Conservation (phyloP, 2,329 filamentous ascomycete genomes). For the Sporothrix curviconia region DNA sequence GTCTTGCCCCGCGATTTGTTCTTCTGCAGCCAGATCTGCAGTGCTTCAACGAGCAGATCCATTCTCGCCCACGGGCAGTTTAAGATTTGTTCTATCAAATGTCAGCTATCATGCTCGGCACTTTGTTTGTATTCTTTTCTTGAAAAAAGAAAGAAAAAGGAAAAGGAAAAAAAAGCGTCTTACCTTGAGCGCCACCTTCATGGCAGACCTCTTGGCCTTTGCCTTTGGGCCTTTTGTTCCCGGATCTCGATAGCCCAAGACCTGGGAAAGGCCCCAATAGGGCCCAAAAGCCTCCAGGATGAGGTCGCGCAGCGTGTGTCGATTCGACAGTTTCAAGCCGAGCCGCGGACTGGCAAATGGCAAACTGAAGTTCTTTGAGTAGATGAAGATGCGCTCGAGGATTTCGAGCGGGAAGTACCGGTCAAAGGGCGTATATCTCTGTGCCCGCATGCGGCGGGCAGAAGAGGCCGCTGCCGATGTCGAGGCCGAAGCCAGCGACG, state of each 20-base stretch:
- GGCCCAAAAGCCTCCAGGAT: slow-evolving; percentile 33
- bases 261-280: slow-evolving; percentile 30
- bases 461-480: not conserved
- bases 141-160: not conserved
- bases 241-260: too few species aligned
- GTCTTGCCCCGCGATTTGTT: not conserved
- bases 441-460: not conserved
- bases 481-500: not conserved
- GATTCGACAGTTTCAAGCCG: slow-evolving; percentile 39
- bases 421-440: slow-evolving; percentile 5
- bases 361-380: slow-evolving; percentile 43
- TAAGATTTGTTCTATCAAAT: too few species aligned
- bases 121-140: too few species aligned
- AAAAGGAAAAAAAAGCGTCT: not conserved
- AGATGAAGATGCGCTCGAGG: slow-evolving; percentile 46
- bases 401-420: slow-evolving; percentile 44
- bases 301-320: slow-evolving; percentile 28
- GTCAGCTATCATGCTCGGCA: too few species aligned
- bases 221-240: not conserved
- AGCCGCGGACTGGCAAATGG: slow-evolving; percentile 39
- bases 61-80: slow-evolving; percentile 16
- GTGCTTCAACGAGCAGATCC: slow-evolving; percentile 18
- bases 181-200: slow-evolving; percentile 6
- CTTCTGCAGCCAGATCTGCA: slow-evolving; percentile 16
- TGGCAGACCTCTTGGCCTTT: too few species aligned